Conservation (phyloP, 2,329 filamentous ascomycete species). For the Aureobasidium mangrovei region DNA sequence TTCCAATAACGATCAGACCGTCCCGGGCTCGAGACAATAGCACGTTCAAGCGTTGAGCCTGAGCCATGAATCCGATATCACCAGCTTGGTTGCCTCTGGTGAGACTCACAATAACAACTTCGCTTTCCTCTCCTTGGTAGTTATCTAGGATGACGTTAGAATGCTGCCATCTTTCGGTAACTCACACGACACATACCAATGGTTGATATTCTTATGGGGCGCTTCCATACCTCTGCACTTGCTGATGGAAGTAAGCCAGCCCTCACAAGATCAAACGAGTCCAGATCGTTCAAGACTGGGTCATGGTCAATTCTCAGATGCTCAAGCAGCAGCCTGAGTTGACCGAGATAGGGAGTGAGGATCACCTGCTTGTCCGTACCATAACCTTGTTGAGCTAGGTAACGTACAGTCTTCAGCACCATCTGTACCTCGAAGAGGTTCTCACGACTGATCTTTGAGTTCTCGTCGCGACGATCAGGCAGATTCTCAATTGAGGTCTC, state of each 20-base stretch:
- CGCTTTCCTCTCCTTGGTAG: conserved; percentile 69
- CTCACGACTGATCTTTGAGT: conserved; percentile 18
- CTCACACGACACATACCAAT: too few species aligned
- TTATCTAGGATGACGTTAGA: conserved; percentile 35
- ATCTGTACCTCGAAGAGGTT: conserved; percentile 56
- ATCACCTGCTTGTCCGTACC: conserved; percentile 54
- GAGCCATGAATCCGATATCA: conserved; percentile 57
- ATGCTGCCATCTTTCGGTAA: too few species aligned
- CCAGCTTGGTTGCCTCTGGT: conserved; percentile 56
- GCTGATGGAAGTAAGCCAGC: too few species aligned
- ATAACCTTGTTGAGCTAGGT: conserved; percentile 61
- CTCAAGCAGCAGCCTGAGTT: conserved; percentile 42
- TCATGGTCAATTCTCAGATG: too few species aligned
- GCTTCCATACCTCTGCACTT: too few species aligned
- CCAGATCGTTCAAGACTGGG: too few species aligned
- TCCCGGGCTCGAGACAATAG: conserved; percentile 57
- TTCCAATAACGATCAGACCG: conserved; percentile 64
- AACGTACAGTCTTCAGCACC: conserved; percentile 50
- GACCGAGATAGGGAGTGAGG: conserved; percentile 55
- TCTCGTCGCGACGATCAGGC: conserved; percentile 8
- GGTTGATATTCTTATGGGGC: too few species aligned
- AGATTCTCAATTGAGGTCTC: conserved; percentile 30
- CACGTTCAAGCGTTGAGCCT: conserved; percentile 60
- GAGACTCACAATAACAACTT: conserved; percentile 60
- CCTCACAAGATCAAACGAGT: too few species aligned